Evolutionary conservation across 805 yeast species (phyloP).

Genomic region (Pichia insulana): DNA sequence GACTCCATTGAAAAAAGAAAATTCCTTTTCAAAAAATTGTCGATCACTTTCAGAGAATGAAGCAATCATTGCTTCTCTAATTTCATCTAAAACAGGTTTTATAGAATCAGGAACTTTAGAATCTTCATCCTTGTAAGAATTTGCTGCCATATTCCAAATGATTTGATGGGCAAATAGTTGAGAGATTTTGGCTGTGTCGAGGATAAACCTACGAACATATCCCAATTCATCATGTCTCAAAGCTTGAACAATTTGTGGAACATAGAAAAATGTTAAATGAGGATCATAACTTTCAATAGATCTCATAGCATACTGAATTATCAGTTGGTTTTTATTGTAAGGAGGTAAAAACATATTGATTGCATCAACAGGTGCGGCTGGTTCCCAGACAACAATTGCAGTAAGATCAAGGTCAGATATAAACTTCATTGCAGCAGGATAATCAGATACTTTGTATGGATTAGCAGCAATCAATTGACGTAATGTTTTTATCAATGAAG

Average conservation of each 20-base stretch:
- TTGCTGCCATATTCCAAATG: conserved; percentile 96
- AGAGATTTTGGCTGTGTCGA: conserved; percentile 86
- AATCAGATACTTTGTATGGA: conserved; percentile 51
- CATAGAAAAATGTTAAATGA: conserved; percentile 86
- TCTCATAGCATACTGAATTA: conserved; percentile 83
- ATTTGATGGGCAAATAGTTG: conserved; percentile 95
- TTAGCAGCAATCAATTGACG: conserved; percentile 38
- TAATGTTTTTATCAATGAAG: conserved; percentile 32
- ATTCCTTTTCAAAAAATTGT: conserved; percentile 70
- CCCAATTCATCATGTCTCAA: conserved; percentile 77
- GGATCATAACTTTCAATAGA: conserved; percentile 84
- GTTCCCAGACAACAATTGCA: conserved; percentile 49
- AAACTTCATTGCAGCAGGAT: conserved; percentile 53
- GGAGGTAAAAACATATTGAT: conserved; percentile 77
- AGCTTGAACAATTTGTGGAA: conserved; percentile 94
- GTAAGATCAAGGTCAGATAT: conserved; percentile 26
- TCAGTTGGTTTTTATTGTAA: conserved; percentile 52
- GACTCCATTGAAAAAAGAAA: conserved; percentile 81
- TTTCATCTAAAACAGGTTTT: conserved; percentile 74
- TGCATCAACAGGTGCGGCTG: conserved; percentile 74
- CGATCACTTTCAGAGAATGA: conserved; percentile 55
- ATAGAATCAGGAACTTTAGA: conserved; percentile 68
- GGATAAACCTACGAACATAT: conserved; percentile 77
- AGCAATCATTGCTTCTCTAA: conserved; percentile 54
- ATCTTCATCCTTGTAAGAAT: conserved; percentile 85